These are phyloP conservation scores for Glarea lozoyensis DNA, from an alignment of 495 filamentous ascomycete genomes.

Conservation along the genomic window DNA sequence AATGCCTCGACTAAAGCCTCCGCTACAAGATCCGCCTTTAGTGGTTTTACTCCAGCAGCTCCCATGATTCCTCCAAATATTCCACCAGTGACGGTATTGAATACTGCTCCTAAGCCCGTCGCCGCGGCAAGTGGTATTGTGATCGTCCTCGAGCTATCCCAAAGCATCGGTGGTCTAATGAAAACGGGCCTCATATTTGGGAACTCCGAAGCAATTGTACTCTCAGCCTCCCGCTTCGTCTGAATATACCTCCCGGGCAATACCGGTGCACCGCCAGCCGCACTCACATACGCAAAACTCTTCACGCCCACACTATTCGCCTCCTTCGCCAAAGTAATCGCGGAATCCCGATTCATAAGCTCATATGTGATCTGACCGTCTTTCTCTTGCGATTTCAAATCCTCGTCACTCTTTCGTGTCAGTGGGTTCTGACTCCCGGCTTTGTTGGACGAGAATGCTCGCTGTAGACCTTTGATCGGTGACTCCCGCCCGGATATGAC, in stretches of 20 bases:
- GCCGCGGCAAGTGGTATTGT: conserved; percentile 77
- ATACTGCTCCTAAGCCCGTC: conserved; percentile 55
- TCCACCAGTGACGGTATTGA: conserved; percentile 69
- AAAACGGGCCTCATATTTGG: conserved; percentile 72
- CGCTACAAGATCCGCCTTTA: conserved; percentile 77
- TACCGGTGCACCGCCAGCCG: conserved; percentile 73
- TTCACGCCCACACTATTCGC: conserved; percentile 51
- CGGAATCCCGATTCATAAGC: conserved; percentile 88
- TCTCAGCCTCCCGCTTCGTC: conserved; percentile 89
- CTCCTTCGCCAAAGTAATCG: conserved; percentile 79
- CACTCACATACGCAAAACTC: conserved; percentile 80
- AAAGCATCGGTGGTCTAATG: conserved; percentile 79
- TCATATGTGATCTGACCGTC: conserved; percentile 87
- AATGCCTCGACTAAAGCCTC: conserved; percentile 78
- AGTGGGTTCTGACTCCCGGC: conserved; percentile 60
- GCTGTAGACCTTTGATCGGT: conserved; percentile 60
- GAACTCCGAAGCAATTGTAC: conserved; percentile 59
- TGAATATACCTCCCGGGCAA: conserved; percentile 79
- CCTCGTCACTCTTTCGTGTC: conserved; percentile 40
- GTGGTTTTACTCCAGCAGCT: conserved; percentile 71
- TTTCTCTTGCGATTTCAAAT: conserved; percentile 51
- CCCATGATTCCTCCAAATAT: conserved; percentile 65
- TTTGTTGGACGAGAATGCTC: conserved; percentile 64
- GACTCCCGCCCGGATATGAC: conserved; percentile 76
- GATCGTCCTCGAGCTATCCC: conserved; percentile 69